These are phyloP conservation scores for Fusarium beomiforme DNA, from an alignment of 2,329 filamentous ascomycete species.

Conservation along the genomic window DNA sequence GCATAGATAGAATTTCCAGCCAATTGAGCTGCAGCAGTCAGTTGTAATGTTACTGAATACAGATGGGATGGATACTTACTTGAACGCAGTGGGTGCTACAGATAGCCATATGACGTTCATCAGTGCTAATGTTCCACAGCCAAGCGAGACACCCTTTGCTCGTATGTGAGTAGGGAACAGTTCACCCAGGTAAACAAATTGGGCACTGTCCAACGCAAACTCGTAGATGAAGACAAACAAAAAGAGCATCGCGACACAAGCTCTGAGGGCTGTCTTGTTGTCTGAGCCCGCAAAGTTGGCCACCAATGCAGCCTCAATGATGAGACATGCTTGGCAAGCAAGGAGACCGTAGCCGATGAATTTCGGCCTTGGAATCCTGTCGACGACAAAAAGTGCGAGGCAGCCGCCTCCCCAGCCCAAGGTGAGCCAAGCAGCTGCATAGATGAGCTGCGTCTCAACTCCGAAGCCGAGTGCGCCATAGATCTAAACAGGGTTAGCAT, in stretches of 20 bases:
- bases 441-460: not conserved
- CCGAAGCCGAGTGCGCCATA: not conserved
- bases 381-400: not conserved
- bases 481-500: not conserved
- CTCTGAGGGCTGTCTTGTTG: not conserved
- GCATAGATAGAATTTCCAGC: not conserved
- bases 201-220: not conserved
- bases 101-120: not conserved
- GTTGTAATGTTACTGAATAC: rapidly evolving
- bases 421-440: not conserved
- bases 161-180: not conserved
- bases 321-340: not conserved
- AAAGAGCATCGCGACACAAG: not conserved
- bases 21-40: not conserved
- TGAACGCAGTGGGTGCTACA: not conserved
- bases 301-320: not conserved
- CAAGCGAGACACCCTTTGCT: not conserved
- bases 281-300: not conserved
- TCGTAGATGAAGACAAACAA: not conserved
- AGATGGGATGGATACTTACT: not conserved
- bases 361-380: not conserved
- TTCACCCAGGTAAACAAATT: not conserved
- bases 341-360: not conserved
- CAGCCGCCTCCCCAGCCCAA: not conserved
- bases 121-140: not conserved